Evolutionary conservation across 225 moss, liverwort and hornwort genomes (phyloP).

Genomic region (Straminergon stramineum): DNA sequence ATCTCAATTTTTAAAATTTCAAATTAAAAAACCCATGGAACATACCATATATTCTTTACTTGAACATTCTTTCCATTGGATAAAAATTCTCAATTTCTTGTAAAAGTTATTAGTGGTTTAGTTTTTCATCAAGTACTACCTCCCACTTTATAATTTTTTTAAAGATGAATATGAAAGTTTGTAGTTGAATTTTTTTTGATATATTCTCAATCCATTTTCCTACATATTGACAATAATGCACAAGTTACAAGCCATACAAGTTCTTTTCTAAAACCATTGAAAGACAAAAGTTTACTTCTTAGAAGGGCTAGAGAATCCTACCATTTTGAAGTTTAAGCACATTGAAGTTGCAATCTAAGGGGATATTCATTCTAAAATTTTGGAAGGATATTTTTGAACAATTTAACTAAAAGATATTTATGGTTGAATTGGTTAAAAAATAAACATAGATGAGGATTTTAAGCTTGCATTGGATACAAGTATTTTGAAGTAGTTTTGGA

Average conservation of each 20-base stretch:
- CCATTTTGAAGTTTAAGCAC: not conserved
- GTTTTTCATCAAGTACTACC: not conserved
- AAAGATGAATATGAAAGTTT: no score
- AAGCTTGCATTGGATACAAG: not conserved
- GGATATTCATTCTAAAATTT: not conserved
- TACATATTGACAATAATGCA: no score
- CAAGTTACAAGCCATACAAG: no score
- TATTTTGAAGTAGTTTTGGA: not conserved
- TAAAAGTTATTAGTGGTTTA: not conserved
- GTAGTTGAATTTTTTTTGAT: no score
- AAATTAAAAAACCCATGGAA: not conserved
- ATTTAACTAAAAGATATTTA: not conserved
- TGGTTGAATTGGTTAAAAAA: not conserved
- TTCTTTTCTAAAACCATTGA: no score
- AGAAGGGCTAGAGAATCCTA: not conserved
- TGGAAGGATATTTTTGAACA: not conserved
- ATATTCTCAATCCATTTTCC: no score
- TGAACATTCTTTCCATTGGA: rapidly evolving
- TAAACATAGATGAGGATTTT: not conserved
- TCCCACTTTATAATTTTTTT: not conserved
- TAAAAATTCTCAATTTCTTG: not conserved
- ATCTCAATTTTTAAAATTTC: not conserved
- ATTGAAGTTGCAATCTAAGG: not conserved
- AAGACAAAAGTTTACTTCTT: no score
- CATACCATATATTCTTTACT: not conserved